A percentile compares a stretch with the other conserved stretches of the same genome.
phyloP scores from a whole-genome alignment of 2,329 filamentous ascomycete genomes.

The Ophiognomonia clavigignenti-juglandacearum region DNA sequence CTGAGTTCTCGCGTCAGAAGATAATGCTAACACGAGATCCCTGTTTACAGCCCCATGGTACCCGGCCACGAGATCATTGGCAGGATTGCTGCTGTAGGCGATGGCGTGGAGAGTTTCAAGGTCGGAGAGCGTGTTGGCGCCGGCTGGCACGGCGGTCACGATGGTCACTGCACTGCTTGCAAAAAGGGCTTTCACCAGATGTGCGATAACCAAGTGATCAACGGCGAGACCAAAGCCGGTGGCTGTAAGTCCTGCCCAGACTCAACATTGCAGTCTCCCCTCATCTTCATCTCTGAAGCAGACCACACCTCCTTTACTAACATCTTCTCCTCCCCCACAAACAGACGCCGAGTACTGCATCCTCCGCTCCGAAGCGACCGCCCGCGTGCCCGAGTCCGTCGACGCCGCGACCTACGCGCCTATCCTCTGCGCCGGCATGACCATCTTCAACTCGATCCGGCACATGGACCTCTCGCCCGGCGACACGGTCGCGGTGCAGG shows the following conservation, averaged over 20 bases:
- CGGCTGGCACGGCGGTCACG: slow-evolving; percentile 51
- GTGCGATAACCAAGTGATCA: slow-evolving; percentile 2
- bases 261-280: too few relatives aligned
- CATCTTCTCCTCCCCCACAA: too few relatives aligned
- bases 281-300: too few relatives aligned
- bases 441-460: slow-evolving; percentile 37
- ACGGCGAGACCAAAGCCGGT: too few relatives aligned
- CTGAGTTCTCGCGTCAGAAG: too few relatives aligned
- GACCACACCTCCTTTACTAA: too few relatives aligned
- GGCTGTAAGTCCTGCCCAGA: slow-evolving; percentile 28
- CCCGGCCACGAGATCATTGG: slow-evolving; percentile 63
- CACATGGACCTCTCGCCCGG: slow-evolving; percentile 30
- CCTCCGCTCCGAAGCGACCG: slow-evolving; percentile 48
- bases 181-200: slow-evolving; percentile 50
- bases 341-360: slow-evolving; percentile 47
- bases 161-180: slow-evolving; percentile 46
- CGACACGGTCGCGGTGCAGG: slow-evolving; percentile 26
- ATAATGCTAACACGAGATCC: too few relatives aligned
- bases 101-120: slow-evolving; percentile 48
- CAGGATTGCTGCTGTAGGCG: slow-evolving; percentile 47
- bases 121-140: slow-evolving; percentile 46
- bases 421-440: slow-evolving; percentile 46
- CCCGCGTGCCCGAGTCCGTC: slow-evolving; percentile 40
- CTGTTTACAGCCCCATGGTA: slow-evolving; percentile 26
- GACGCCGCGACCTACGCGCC: slow-evolving; percentile 39